Base-by-base conservation (phyloP, 202 grass and related monocot species). In the Carex arenaria region DNA sequence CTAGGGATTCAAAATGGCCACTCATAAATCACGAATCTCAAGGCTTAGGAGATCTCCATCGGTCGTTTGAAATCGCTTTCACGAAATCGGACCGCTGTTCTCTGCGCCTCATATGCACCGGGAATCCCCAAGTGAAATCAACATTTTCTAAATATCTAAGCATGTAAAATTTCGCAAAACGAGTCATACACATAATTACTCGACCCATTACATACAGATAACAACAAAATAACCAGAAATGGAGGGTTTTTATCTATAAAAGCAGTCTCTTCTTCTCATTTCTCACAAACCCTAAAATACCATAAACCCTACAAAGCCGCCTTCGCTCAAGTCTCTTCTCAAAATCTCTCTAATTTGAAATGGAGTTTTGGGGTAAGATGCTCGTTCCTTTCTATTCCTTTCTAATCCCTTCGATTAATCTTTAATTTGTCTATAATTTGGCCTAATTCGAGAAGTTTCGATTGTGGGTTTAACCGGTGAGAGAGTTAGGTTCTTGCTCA, bases 331-430 rank as follows among this genome's bases (percentile, higher is more conserved):
- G 10, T 80, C 20, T 61, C 32, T 80, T 10, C 61, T 9, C 34
- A 19, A 64, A 66, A 4, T 67, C 80, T 55, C 22, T 82, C 36
- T 40, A 42, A 8, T 82, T 53, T 56, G 43, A 64, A 55, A 82
- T 82, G 80, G 80, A 82, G 80, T 82, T 67, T 22, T 82, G 80
- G 80, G 64, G 80, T 82, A 67, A 69, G 63, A 67, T 82, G 2
- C 17, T 55, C 4, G 10, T 54, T 82, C 64, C 59, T 69, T 10
- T 69, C 12, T 69, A 31, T 54, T 82, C 64, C 59, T 69, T 10
- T 69, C 12, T 69, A 31, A 34, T 61, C 14, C 3, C 2, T 80
- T 23, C 67, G 2, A 52, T 68, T 17, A 8, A 18, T 0, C 22
- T 51, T 10, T 36, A 11, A 10, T n/a, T 19, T 53, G 68, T 55